Percentiles rank a stretch among this genome's conserved stretches.
These are phyloP conservation scores for Lentinula detonsa DNA, from an alignment of 768 basidiomycete species.

Conservation along the genomic window DNA sequence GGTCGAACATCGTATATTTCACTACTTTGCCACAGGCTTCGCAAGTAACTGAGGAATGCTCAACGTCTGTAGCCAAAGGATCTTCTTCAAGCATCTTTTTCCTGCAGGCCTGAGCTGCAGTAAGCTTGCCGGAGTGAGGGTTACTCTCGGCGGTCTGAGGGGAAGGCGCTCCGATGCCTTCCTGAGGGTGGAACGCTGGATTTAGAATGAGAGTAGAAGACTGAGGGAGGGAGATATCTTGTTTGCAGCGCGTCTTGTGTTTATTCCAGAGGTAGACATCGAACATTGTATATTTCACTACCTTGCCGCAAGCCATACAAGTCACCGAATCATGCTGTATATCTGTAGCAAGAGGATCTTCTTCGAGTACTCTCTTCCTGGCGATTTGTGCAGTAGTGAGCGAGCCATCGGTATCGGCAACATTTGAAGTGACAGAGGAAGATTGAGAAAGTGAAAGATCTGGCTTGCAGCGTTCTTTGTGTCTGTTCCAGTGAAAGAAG, in stretches of 20 bases:
- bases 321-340: not conserved
- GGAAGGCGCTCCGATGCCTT: too few relatives aligned
- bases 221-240: not conserved
- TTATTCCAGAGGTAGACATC: not conserved
- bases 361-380: not conserved
- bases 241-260: not conserved
- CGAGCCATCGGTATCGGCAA: not conserved
- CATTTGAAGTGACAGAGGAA: not conserved
- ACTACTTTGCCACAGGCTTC: not conserved
- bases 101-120: not conserved
- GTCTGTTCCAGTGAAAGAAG: not conserved
- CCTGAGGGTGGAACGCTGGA: too few relatives aligned
- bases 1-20: not conserved
- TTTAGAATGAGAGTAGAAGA: too few relatives aligned
- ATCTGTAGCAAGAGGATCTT: not conserved
- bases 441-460: not conserved
- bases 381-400: not conserved
- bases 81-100: not conserved
- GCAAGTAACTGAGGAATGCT: not conserved
- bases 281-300: not conserved
- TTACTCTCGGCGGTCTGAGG: not conserved
- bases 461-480: not conserved
- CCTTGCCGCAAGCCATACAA: not conserved
- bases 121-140: not conserved
- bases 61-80: not conserved